Conservation (phyloP, 169 alveolate species). For the Plasmodium inui region DNA sequence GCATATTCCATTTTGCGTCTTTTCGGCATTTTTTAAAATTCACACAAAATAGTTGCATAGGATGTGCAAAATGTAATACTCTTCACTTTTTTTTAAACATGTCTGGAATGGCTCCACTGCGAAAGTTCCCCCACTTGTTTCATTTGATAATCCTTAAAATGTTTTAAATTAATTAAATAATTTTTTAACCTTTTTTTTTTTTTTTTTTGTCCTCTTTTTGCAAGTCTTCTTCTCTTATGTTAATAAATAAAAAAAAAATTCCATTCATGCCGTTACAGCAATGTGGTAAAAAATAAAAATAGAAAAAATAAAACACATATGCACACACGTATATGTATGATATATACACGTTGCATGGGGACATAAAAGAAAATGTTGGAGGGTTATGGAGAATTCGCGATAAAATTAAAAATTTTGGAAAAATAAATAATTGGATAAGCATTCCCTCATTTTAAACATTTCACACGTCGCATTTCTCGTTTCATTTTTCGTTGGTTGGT, state of each 20-base stretch:
- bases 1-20: neutral
- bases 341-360: constrained; percentile 1
- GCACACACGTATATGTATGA: neutral
- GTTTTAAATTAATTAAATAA: constrained; percentile 5
- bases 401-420: constrained; percentile 29
- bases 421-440: constrained; percentile 7
- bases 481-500: constrained; percentile 74
- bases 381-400: neutral
- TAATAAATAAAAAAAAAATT: neutral
- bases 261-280: neutral
- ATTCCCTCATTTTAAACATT: neutral
- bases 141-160: neutral
- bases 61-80: neutral
- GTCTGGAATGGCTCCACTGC: neutral
- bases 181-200: constrained; percentile 16
- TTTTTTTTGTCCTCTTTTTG: constrained; percentile 22
- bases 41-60: neutral
- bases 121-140: neutral
- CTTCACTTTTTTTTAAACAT: neutral
- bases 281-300: constrained; percentile 7
- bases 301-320: constrained; percentile 7
- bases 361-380: neutral
- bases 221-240: constrained; percentile 1
- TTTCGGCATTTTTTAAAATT: neutral
- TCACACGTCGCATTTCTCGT: neutral